Conservation (phyloP, 2,329 filamentous ascomycete genomes). For the Colletotrichum orchidophilum region DNA sequence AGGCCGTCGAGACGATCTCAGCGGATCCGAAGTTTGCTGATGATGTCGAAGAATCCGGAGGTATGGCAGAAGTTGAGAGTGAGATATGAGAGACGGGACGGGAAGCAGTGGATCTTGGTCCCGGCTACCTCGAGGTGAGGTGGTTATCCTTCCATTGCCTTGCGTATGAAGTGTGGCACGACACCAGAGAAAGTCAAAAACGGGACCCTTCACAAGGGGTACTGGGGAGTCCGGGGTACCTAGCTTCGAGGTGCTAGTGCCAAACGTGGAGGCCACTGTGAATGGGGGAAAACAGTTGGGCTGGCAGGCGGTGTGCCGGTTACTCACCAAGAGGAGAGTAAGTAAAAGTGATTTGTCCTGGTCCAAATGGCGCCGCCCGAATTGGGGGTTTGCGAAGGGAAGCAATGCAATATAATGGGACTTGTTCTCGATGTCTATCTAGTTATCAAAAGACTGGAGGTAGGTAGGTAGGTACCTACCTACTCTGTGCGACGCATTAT, state of each 20-base stretch:
- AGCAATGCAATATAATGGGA: neutral
- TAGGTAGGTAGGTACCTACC: too few species aligned
- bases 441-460: neutral
- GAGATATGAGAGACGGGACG: neutral
- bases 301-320: neutral
- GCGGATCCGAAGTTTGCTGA: neutral
- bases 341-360: neutral
- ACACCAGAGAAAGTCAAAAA: neutral
- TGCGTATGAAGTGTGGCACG: neutral
- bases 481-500: neutral
- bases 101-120: neutral
- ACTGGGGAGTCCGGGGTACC: neutral
- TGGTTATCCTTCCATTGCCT: neutral
- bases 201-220: neutral
- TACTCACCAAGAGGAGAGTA: neutral
- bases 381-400: neutral
- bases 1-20: slow-evolving; percentile 13
- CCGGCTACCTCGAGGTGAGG: neutral
- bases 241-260: neutral
- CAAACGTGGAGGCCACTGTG: neutral
- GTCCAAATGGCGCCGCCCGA: neutral
- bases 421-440: neutral
- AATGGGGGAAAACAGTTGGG: neutral
- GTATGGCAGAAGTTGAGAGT: neutral
- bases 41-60: neutral